Percentiles rank a stretch among this genome's conserved stretches.
These are phyloP conservation scores for Trichoderma erinaceum DNA, from an alignment of 495 filamentous ascomycete genomes.

Conservation along the genomic window DNA sequence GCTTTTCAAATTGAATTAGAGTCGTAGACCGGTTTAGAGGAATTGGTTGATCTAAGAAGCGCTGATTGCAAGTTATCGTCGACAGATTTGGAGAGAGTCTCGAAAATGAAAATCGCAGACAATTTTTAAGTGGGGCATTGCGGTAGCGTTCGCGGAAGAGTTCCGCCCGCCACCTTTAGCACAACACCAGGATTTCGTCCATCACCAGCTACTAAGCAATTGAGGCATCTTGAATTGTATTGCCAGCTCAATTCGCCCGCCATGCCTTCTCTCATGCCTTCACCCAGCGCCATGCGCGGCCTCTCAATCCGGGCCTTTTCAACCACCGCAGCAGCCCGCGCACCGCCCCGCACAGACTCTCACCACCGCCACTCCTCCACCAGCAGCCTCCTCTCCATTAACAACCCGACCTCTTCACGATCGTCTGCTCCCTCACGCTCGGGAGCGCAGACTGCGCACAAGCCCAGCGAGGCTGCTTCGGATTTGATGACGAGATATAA, in stretches of 20 bases:
- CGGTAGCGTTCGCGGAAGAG: neutral
- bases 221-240: neutral
- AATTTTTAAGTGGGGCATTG: neutral
- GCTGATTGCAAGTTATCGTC: neutral
- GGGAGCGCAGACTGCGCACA: constrained; percentile 10
- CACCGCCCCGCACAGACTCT: neutral
- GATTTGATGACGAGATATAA: constrained; percentile 16
- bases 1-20: neutral
- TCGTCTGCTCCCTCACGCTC: neutral
- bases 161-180: constrained; percentile 4
- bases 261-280: neutral
- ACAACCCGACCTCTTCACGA: neutral
- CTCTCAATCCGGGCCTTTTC: constrained; percentile 16
- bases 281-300: neutral
- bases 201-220: neutral
- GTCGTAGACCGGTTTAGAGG: neutral
- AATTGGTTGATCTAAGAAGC: neutral
- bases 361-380: constrained; percentile 8
- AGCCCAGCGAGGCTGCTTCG: neutral
- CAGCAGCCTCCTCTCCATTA: constrained; percentile 14
- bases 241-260: neutral
- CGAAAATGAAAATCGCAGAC: constrained; percentile 8
- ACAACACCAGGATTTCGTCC: constrained; percentile 4
- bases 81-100: too few relatives aligned
- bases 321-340: neutral